Conservation (phyloP, 208 protist genomes). For the Vickermania spadyakhi region DNA sequence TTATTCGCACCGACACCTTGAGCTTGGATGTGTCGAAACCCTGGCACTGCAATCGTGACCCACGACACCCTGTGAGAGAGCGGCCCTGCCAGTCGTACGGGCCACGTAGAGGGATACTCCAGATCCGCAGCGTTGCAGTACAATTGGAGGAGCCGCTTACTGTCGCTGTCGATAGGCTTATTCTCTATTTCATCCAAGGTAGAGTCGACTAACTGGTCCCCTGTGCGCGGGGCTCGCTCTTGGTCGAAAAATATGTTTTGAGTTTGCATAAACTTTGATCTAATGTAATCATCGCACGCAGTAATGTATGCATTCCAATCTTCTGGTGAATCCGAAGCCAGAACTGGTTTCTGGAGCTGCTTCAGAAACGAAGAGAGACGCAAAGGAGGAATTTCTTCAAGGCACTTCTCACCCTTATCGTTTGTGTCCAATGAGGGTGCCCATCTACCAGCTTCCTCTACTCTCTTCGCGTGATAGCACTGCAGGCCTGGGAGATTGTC, state of each 20-base stretch:
- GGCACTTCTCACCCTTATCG: neutral
- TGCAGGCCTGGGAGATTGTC: constrained; percentile 76
- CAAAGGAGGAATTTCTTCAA: constrained; percentile 6
- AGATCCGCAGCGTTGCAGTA: constrained; percentile 30
- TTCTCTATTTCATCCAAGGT: constrained; percentile 51
- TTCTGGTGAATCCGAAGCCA: constrained; percentile 2
- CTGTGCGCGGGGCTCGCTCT: constrained; percentile 51
- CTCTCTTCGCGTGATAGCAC: constrained; percentile 47
- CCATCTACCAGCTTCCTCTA: constrained; percentile 22
- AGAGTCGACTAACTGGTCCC: constrained; percentile 46
- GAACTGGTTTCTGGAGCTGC: neutral
- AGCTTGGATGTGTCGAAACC: constrained; percentile 39
- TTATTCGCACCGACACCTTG: constrained; percentile 58
- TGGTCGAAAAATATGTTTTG: constrained; percentile 52
- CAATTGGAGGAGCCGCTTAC: constrained; percentile 25
- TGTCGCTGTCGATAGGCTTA: constrained; percentile 17
- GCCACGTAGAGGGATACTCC: constrained; percentile 26
- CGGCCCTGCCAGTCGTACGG: constrained; percentile 31
- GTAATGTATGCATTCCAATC: constrained; percentile 58
- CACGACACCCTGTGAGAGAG: constrained; percentile 36
- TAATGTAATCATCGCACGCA: constrained; percentile 50
- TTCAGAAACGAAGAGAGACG: neutral
- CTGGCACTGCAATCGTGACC: constrained; percentile 48
- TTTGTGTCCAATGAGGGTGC: constrained; percentile 10
- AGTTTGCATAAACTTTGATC: constrained; percentile 20